Evolutionary conservation across 2,329 filamentous ascomycete species (phyloP).

Genomic region (Blastomyces percursus): DNA sequence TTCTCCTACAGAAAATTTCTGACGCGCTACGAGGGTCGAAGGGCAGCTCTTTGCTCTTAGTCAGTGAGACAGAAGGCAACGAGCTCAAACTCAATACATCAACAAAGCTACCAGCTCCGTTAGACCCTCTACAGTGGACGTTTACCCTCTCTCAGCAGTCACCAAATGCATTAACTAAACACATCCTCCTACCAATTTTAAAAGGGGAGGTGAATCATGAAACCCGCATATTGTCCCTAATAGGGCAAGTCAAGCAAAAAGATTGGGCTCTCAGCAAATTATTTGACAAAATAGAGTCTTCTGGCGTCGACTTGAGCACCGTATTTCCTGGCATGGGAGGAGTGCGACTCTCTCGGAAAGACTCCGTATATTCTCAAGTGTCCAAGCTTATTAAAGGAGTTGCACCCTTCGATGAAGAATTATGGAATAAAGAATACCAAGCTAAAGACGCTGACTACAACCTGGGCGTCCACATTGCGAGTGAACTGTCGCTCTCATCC

Average conservation of each 20-base stretch:
- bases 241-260: constrained; percentile 44
- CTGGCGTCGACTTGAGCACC: constrained; percentile 44
- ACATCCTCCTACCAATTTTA: constrained; percentile 45
- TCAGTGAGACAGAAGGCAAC: constrained; percentile 20
- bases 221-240: constrained; percentile 38
- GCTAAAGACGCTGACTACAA: constrained; percentile 14
- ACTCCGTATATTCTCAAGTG: constrained; percentile 40
- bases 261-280: constrained; percentile 49
- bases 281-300: constrained; percentile 47
- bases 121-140: constrained; percentile 44
- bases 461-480: constrained; percentile 20
- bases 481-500: constrained; percentile 15
- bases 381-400: constrained; percentile 45
- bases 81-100: constrained; percentile 38
- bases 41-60: constrained; percentile 25
- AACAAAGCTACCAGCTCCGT: constrained; percentile 42
- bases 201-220: constrained; percentile 38
- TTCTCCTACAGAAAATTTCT: constrained; percentile 46
- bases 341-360: constrained; percentile 35
- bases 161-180: constrained; percentile 34
- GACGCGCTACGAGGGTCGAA: constrained; percentile 34
- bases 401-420: constrained; percentile 40
- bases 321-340: constrained; percentile 47
- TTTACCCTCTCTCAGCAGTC: constrained; percentile 36
- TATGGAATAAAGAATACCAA: constrained; percentile 32